Evolutionary conservation across 2,329 filamentous ascomycete species (phyloP).

Genomic region (Fusarium musae): DNA sequence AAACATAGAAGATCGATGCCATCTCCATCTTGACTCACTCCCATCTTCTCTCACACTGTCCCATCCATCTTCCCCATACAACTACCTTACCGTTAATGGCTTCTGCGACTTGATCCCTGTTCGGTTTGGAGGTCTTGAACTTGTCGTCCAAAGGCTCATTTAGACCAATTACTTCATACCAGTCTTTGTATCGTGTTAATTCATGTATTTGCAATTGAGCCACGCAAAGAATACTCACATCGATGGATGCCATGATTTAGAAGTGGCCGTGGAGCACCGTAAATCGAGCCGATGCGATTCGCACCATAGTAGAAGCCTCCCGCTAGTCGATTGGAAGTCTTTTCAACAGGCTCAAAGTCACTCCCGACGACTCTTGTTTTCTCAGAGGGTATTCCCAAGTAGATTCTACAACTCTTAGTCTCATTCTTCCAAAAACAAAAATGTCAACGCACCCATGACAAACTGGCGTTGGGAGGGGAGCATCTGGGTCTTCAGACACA

Average conservation of each 20-base stretch:
- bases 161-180: constrained; percentile 61
- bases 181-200: constrained; percentile 49
- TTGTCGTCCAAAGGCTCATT: constrained; percentile 54
- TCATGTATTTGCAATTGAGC: background rate
- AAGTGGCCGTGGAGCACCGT: constrained; percentile 58
- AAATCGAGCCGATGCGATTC: constrained; percentile 54
- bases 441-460: constrained; percentile 54
- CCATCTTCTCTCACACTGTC: constrained; percentile 56
- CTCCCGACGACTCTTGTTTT: constrained; percentile 33
- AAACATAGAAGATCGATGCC: background rate
- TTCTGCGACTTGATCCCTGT: constrained; percentile 55
- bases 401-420: constrained; percentile 26
- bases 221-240: constrained; percentile 49
- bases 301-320: constrained; percentile 61
- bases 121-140: constrained; percentile 52
- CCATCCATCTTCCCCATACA: constrained; percentile 62
- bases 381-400: constrained; percentile 36
- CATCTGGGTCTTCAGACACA: constrained; percentile 59
- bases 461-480: constrained; percentile 56
- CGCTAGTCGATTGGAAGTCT: constrained; percentile 46
- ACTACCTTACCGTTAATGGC: constrained; percentile 60
- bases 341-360: constrained; percentile 52
- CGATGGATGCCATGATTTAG: constrained; percentile 63
- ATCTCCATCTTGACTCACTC: background rate
- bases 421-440: background rate